Evolutionary conservation across 139 green algal genomes (phyloP), one percentile per base, ranked within the genome.

Genomic region (Trebouxia sp.): DNA sequence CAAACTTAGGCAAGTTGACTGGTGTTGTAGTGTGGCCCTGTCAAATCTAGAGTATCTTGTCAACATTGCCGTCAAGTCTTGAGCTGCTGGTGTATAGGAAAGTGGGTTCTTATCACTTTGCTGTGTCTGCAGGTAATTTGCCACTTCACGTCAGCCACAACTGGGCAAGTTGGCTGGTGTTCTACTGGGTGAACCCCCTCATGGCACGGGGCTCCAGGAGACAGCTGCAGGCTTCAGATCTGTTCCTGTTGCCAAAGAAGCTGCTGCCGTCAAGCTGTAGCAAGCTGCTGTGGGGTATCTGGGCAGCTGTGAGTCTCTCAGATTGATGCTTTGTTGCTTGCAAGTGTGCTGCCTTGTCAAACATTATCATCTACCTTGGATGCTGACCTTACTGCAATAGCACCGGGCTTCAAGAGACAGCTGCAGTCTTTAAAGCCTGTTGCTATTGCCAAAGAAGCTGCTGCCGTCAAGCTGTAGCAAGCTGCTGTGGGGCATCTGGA

Each of bases 351-450:
- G 35, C 35, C 14, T 47, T 9, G 22, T 17, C 50, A 58, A 58
- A 22, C 50, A 58, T 17, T 1, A 28, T 41, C 65, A 17, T 32
- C 17, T 69, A 26, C 30, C 56, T 69, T 69, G 12, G 47, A 53
- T 53, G 47, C 14, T 53, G 47, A 53, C n/a, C n/a, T n/a, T n/a
- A n/a, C n/a, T n/a, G n/a, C n/a, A n/a, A 82, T 93, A 43, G 26
- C 30, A 0, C 72, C 8, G 0, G 89, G 86, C 39, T 72, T 66
- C 6, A 56, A 74, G 17, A 28, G 72, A 7, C 89, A 88, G 78
- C 89, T 95, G 28, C 76, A 89, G 26, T n/a, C 80, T 8, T n/a
- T 80, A 0, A 88, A 95, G n/a, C 70, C 80, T 96, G 45, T 77
- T 90, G 5, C 15, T 10, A 1, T 56, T 92, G 53, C 82, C 89